Percentiles rank a stretch among this genome's conserved stretches.
phyloP scores from a whole-genome alignment of 495 filamentous ascomycete species.

The Durotheca rogersii region DNA sequence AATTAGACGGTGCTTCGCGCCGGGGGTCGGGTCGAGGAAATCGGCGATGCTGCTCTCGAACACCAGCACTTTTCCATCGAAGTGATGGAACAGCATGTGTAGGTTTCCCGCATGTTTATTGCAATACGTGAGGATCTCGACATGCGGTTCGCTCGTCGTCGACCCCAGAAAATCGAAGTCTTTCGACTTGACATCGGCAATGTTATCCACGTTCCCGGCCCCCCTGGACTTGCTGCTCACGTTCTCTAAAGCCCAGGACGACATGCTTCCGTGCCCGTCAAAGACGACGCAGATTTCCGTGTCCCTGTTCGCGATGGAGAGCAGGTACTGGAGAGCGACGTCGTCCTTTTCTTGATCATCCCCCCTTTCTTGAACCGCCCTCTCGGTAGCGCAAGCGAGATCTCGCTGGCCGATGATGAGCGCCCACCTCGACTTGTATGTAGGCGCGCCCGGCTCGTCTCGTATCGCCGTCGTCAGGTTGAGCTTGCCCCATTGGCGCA shows the following conservation, averaged over 20 bases:
- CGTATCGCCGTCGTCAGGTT: slow-evolving; percentile 77
- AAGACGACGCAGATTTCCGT: slow-evolving; percentile 88
- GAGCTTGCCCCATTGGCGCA: slow-evolving; percentile 81
- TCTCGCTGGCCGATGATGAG: slow-evolving; percentile 85
- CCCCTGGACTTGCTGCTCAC: slow-evolving; percentile 72
- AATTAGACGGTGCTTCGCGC: slow-evolving; percentile 56
- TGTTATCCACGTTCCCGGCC: slow-evolving; percentile 76
- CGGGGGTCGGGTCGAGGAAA: slow-evolving; percentile 76
- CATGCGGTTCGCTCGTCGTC: slow-evolving; percentile 42
- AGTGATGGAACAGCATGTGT: slow-evolving; percentile 79
- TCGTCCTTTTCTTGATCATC: slow-evolving; percentile 60
- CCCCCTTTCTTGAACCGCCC: slow-evolving; percentile 63
- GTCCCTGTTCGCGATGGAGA: slow-evolving; percentile 78
- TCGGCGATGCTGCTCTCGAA: slow-evolving; percentile 76
- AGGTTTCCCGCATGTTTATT: slow-evolving; percentile 61
- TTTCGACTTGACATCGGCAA: slow-evolving; percentile 71
- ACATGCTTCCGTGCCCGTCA: slow-evolving; percentile 84
- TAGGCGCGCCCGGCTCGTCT: slow-evolving; percentile 42
- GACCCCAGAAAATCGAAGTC: slow-evolving; percentile 63
- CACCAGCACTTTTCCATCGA: slow-evolving; percentile 82
- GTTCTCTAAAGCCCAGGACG: slow-evolving; percentile 92
- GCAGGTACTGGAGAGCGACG: slow-evolving; percentile 76
- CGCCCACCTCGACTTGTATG: slow-evolving; percentile 60
- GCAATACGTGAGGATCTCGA: slow-evolving; percentile 74
- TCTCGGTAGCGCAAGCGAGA: slow-evolving; percentile 73